These are phyloP conservation scores for Daldinia bambusicola DNA, from an alignment of 495 filamentous ascomycete genomes.

Conservation along the genomic window DNA sequence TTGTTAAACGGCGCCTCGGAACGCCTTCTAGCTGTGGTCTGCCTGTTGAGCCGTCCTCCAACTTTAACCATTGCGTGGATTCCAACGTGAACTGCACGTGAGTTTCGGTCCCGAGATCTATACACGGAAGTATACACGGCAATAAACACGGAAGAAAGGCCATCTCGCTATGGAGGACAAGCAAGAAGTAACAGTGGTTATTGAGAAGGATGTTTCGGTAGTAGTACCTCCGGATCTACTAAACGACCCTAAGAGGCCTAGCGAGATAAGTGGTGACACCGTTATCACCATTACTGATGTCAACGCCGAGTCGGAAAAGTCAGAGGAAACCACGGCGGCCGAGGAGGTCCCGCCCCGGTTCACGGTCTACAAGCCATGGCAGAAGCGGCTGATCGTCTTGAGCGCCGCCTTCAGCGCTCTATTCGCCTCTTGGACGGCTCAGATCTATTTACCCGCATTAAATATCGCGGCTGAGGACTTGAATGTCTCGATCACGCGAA, in stretches of 20 bases:
- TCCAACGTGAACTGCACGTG: constrained; percentile 22
- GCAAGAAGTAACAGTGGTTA: constrained; percentile 21
- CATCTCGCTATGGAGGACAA: neutral
- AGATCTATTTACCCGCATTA: constrained; percentile 78
- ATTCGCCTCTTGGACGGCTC: constrained; percentile 73
- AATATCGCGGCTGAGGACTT: constrained; percentile 63
- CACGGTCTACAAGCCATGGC: constrained; percentile 63
- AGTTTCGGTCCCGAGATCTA: neutral
- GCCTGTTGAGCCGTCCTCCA: constrained; percentile 20
- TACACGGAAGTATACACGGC: constrained; percentile 8
- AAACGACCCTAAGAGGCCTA: constrained; percentile 8
- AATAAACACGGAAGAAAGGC: constrained; percentile 30
- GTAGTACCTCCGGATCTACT: neutral
- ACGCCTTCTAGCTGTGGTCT: neutral
- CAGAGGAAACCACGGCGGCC: constrained; percentile 41
- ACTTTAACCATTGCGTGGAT: constrained; percentile 20
- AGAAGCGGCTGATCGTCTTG: constrained; percentile 70
- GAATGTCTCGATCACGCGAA: constrained; percentile 59
- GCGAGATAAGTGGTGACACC: constrained; percentile 22
- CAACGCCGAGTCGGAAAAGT: constrained; percentile 14
- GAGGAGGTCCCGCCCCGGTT: constrained; percentile 52
- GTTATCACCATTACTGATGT: constrained; percentile 18
- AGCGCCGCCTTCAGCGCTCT: constrained; percentile 68
- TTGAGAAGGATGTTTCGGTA: constrained; percentile 35
- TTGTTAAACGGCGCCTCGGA: constrained; percentile 12